Evolutionary conservation across 2,329 filamentous ascomycete species (phyloP), one percentile per base, ranked within the genome.

Genomic region (Pestalotiopsis sp.): DNA sequence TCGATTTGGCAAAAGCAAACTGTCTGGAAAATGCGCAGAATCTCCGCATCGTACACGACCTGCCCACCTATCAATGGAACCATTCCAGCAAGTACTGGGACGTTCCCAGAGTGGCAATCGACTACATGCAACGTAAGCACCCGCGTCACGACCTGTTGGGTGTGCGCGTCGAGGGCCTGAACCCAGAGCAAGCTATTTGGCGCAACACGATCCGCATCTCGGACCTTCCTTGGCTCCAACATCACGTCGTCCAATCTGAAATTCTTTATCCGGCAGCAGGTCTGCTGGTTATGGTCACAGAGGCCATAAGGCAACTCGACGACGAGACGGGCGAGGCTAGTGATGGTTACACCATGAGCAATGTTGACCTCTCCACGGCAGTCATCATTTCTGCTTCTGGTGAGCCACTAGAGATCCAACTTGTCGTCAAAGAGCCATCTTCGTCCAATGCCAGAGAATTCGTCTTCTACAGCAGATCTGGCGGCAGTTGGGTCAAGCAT

Each of bases 41-140:
- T 23, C n/a, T 20, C n/a, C 38, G 12, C 23, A 45, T 57, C 20
- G 17, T 60, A 31, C 45, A 39, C 6, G 75, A 78, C 57, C 69
- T 79, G 13, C 77, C 77, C 0, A 69, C 71, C 4, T 79, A 79
- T 68, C 72, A 74, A 45, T 79, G 75, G 75, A 74, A 74, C 38
- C 74, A 78, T 25, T 65, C 70, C 23, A 68, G 67, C 38, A 45
- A 49, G 0, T 72, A 73, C 59, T 76, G 73, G 74, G 67, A 70
- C 2, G 76, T 77, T 62, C 60, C 71, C 2, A 73, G 73, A 17
- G 70, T 66, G 7, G 75, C 72, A 55, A 61, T 31, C 2, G 76
- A 79, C 27, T 71, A 74, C 20, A 73, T 76, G 2, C 63, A 55
- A 13, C 69, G 68, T 0, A 67, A 45, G 6, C 72, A 71, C 20